A percentile compares a stretch with the other conserved stretches of the same genome.
phyloP scores from a whole-genome alignment of 495 filamentous ascomycete species.

The Daldinia grandis region DNA sequence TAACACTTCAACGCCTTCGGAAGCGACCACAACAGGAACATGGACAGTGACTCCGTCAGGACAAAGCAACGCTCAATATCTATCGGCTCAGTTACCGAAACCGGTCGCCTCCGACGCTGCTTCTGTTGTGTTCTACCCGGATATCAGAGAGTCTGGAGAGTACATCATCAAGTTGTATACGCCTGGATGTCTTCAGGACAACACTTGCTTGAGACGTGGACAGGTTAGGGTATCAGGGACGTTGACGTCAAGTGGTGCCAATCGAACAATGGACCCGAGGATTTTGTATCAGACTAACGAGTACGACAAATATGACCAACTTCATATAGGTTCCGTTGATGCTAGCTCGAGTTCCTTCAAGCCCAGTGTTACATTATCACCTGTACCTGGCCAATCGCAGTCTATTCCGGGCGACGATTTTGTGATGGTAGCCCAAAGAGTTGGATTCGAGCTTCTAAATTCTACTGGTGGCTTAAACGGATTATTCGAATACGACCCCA shows the following conservation, averaged over 20 bases:
- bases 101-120: conserved; percentile 62
- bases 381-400: conserved; percentile 67
- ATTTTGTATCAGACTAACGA: conserved; percentile 87
- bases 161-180: conserved; percentile 91
- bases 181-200: conserved; percentile 85
- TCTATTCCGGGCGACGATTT: conserved; percentile 59
- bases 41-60: conserved; percentile 73
- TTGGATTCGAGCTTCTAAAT: conserved; percentile 76
- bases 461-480: conserved; percentile 83
- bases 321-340: conserved; percentile 87
- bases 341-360: conserved; percentile 76
- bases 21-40: conserved; percentile 71
- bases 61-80: conserved; percentile 74
- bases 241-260: conserved; percentile 61
- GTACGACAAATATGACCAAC: conserved; percentile 91
- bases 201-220: conserved; percentile 76
- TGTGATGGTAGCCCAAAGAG: conserved; percentile 83
- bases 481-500: conserved; percentile 87
- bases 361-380: conserved; percentile 80
- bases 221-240: conserved; percentile 80
- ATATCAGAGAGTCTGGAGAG: conserved; percentile 88
- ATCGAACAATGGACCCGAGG: conserved; percentile 54
- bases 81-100: conserved; percentile 69
- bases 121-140: conserved; percentile 80
- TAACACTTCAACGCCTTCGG: conserved; percentile 69